Base-by-base conservation (phyloP, 2,329 filamentous ascomycete species). In the Huntiella abstrusa region DNA sequence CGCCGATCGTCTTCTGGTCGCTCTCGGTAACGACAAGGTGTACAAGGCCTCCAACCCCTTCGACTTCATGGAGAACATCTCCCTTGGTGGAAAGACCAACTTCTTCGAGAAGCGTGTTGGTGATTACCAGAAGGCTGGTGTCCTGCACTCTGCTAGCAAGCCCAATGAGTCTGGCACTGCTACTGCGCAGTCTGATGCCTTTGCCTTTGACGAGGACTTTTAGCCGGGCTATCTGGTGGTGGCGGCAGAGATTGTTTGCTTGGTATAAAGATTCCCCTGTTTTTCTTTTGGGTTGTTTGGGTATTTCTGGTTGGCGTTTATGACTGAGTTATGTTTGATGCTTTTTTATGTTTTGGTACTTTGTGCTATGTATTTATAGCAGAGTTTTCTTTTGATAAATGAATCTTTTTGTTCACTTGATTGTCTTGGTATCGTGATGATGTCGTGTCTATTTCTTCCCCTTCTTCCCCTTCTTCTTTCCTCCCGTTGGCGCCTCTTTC, bases 61-160 rank as follows among this genome's bases (percentile, higher is more conserved):
- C 63, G 91, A 98, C 73, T 98, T 98, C 66, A 98, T 98, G 91
- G 91, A 98, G 75, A 95, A 94, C 68, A 98, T 98, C 65, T 96
- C 91, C 16, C 75, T 98, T 8, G 84, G 86, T 45, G 91, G 91
- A 66, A 98, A 98, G 83, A 98, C 91, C 63, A 98, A 98, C 78
- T 98, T 98, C 77, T 98, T 98, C 63, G 91, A 98, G 81, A 98
- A 98, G 83, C 85, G 91, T 57, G 91, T 98, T 49, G 91, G 81
- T 62, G 91, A 98, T 60, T 98, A 98, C 76, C 91, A 98, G 69
- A 98, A 98, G 75, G 87, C 91, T 34, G 91, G 91, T 70, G 88
- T 98, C 64, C 93, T 98, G 85, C 80, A 80, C 58, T 87, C 83
- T 68, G 83, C 80, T 56, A 83, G 82, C 67, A 86, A 86, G 70